These are phyloP conservation scores for Aspergillus spinulosporus DNA, from an alignment of 2,329 filamentous ascomycete genomes.

Conservation along the genomic window DNA sequence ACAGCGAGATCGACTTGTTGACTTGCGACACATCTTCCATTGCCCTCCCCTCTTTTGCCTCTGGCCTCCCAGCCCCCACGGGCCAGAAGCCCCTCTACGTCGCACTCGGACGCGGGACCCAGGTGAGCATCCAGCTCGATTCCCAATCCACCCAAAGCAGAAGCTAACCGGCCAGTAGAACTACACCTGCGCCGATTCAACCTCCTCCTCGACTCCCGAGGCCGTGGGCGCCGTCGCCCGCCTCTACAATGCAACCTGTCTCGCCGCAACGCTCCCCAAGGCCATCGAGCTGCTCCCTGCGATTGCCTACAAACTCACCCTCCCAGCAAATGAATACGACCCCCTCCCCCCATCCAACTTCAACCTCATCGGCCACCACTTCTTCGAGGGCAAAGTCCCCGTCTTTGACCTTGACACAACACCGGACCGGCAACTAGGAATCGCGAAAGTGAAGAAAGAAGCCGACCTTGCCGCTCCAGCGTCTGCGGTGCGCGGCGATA, in stretches of 20 bases:
- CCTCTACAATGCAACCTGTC: constrained; percentile 84
- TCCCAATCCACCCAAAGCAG: neutral
- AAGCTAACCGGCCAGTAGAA: constrained; percentile 60
- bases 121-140: constrained; percentile 36
- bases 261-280: constrained; percentile 68
- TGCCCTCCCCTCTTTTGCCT: constrained; percentile 50
- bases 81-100: constrained; percentile 72
- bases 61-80: constrained; percentile 60
- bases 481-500: constrained; percentile 52
- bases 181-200: constrained; percentile 75
- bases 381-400: constrained; percentile 70
- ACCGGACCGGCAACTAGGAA: constrained; percentile 49
- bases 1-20: constrained; percentile 24
- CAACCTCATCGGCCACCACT: constrained; percentile 73
- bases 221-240: constrained; percentile 74
- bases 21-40: constrained; percentile 39
- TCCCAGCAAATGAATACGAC: constrained; percentile 42
- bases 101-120: constrained; percentile 78
- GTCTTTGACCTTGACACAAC: constrained; percentile 75
- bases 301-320: constrained; percentile 67
- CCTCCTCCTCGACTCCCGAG: constrained; percentile 62
- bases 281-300: constrained; percentile 65
- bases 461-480: constrained; percentile 63
- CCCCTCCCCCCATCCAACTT: constrained; percentile 58
- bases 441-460: constrained; percentile 64